Base-by-base conservation (phyloP, 352 stramenopile genomes). In the Salisapilia sapeloensis region DNA sequence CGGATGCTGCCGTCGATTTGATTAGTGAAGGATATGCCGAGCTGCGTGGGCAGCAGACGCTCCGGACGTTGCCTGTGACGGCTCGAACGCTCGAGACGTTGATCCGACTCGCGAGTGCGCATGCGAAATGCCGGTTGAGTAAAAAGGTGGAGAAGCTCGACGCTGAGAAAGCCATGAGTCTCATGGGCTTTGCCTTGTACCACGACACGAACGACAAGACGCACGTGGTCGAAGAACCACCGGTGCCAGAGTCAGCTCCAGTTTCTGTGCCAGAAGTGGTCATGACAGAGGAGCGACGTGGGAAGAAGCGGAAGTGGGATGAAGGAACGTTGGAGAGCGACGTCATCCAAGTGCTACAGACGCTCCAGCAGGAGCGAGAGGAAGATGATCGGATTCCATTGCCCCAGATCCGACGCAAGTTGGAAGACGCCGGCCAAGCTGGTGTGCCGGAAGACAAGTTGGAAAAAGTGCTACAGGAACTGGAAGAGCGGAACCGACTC, bases 111-210 rank as follows among this genome's bases (percentile, higher is more conserved):
- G 79, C 92, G 4, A 98, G 85, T 20, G 96, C 96, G 11, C 94
- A 99, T 46, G 95, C 96, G 4, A 99, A 99, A 57, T 60, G 82
- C 14, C 78, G 92, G 1, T 50, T 97, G 46, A 93, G 76, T 51
- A 83, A 84, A 45, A 66, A 63, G 7, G 84, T 95, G 19, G 78
- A 93, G 38, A 39, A 51, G 25, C 43, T 57, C 20, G 83, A 95
- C 33, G 79, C 81, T 3, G 74, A 89, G 37, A 74, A 76, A 35
- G 93, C 94, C 12, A 94, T 98, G 70, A 67, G 87, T 16, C 79
- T 99, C 41, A 84, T 99, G 42, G 96, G 86, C 48, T 99, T 98
- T 57, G 93, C 94, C 11, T 61, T 99, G 27, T 99, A 98, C 52
- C 89, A 98, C 53, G 93, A 98, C 15, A 59, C 72, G 11, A 70